Conservation (phyloP, 2,329 filamentous ascomycete species). For the Apiospora saccharicola region DNA sequence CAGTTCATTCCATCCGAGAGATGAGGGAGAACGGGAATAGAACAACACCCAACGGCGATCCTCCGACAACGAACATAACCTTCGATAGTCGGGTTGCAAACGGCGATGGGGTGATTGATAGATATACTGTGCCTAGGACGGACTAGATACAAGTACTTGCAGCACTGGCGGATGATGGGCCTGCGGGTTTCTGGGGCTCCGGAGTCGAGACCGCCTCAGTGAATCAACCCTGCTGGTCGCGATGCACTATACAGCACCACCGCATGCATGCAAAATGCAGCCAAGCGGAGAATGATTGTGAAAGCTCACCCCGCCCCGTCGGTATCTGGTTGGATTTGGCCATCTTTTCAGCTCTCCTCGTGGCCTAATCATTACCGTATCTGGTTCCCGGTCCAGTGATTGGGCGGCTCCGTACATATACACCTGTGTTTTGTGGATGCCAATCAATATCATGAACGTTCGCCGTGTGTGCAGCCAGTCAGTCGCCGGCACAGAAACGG, state of each 20-base stretch:
- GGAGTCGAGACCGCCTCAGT: slow-evolving; percentile 20
- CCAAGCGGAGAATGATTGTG: slow-evolving; percentile 17
- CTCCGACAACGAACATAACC: neutral
- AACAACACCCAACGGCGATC: neutral
- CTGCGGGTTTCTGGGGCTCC: slow-evolving; percentile 4
- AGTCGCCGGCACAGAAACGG: slow-evolving; percentile 12
- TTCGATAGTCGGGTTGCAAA: neutral
- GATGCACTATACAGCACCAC: neutral
- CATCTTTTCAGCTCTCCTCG: slow-evolving; percentile 19
- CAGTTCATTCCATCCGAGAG: neutral
- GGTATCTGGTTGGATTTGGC: slow-evolving; percentile 11
- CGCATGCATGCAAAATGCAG: slow-evolving; percentile 12
- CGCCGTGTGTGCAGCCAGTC: neutral
- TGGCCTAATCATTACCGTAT: slow-evolving; percentile 4
- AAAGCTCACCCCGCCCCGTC: neutral
- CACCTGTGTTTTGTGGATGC: slow-evolving; percentile 1
- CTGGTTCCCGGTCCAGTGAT: neutral
- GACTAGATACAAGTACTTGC: neutral
- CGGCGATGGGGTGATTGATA: neutral
- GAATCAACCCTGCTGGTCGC: neutral
- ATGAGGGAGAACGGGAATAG: neutral
- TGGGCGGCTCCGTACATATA: neutral
- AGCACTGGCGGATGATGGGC: neutral
- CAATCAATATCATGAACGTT: neutral
- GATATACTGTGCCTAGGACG: neutral